Evolutionary conservation across 805 yeast genomes (phyloP).

Genomic region (Ogataea glucozyma): DNA sequence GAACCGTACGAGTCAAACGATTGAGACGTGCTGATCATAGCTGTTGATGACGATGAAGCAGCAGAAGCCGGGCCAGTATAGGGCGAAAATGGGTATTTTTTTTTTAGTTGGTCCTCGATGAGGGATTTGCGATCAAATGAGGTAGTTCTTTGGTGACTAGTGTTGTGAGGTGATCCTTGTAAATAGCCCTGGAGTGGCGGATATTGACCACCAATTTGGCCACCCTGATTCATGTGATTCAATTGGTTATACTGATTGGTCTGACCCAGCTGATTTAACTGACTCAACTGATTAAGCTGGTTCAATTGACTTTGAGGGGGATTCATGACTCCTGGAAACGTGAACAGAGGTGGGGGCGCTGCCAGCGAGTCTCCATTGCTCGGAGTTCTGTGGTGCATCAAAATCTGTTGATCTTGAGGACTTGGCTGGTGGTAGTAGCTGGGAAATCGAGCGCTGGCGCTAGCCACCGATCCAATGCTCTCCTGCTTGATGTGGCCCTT

Average conservation of each 20-base stretch:
- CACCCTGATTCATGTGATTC: too few species aligned
- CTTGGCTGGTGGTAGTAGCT: conserved; percentile 8
- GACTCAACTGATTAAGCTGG: conserved; percentile 1
- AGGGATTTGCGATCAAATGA: conserved; percentile 4
- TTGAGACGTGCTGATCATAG: conserved; percentile 13
- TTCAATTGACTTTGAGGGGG: conserved; percentile 4
- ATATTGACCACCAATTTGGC: too few species aligned
- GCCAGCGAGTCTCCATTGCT: conserved; percentile 5
- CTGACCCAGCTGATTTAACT: neutral
- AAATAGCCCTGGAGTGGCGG: too few species aligned
- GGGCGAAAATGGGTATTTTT: conserved; percentile 12
- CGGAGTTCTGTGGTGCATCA: conserved; percentile 9
- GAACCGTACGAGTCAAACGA: conserved; percentile 12
- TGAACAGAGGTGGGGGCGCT: conserved; percentile 12
- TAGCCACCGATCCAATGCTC: conserved; percentile 9
- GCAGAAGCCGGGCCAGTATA: conserved; percentile 8
- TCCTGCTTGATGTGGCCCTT: conserved; percentile 18
- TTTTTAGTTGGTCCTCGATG: conserved; percentile 8
- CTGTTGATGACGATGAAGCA: conserved; percentile 13
- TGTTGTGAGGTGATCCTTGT: too few species aligned
- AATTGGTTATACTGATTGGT: neutral
- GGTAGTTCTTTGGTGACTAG: conserved; percentile 2
- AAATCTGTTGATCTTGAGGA: conserved; percentile 7
- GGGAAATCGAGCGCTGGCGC: conserved; percentile 11
- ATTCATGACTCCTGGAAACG: conserved; percentile 8